Evolutionary conservation across 495 filamentous ascomycete genomes (phyloP), one percentile per base, ranked within the genome.

Genomic region (Venustampulla echinocandica): DNA sequence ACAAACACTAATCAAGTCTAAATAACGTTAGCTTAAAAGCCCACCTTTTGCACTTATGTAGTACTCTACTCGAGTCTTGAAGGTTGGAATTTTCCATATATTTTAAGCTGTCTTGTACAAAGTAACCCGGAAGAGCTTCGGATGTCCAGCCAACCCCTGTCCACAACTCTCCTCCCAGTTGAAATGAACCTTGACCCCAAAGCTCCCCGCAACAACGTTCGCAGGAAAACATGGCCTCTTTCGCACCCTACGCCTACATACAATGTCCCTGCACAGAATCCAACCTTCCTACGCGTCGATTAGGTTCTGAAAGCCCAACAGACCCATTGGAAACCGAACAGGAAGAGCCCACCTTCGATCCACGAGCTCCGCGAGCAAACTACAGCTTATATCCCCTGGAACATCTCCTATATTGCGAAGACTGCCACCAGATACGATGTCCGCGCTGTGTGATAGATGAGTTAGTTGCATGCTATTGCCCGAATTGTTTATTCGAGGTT

Each of bases 401-500:
- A 56, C 85, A 92, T 57, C 77, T 98, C 6, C 73, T 95, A 10
- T 97, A 89, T 65, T 98, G 92, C 66, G 88, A 94, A 58, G 93
- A 96, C 61, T 98, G 92, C 61, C 87, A 92, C 53, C 81, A 94
- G 65, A 90, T 98, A 44, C 82, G 90, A 52, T 98, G 92, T 58
- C 86, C 88, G 5, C 74, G 88, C 61, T 98, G 92, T 59, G 86
- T 88, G 15, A 71, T 81, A 18, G 92, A 98, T 58, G 92, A 98
- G 65, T 85, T 95, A 33, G 80, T 93, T 39, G 87, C 83, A 49
- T 95, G 84, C 74, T 98, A 84, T 58, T 98, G 92, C 60, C 92
- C 92, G n/a, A 89, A 75, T 61, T 98, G 92, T 64, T 64, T 97
- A 46, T 96, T 97, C 56, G 92, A 98, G 65, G 88, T 92, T 25